Percentiles rank a stretch among this genome's conserved stretches.
Evolutionary conservation across 1,284 basidiomycete genomes (phyloP).

Genomic region (Naganishia albida): DNA sequence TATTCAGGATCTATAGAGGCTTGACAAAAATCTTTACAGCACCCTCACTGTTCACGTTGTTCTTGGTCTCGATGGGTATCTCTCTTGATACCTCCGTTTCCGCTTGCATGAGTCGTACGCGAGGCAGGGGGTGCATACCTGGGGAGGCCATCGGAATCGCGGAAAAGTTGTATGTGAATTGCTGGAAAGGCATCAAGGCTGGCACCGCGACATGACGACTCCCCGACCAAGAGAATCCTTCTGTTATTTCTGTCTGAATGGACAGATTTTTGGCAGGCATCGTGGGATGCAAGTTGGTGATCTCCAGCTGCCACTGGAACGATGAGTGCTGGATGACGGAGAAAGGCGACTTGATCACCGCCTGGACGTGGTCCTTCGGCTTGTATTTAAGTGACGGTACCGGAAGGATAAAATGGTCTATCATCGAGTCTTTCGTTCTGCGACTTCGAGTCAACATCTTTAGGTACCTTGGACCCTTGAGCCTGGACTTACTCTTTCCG

Average conservation of each 20-base stretch:
- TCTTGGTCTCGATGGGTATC: conserved; percentile 36
- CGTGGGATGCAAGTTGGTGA: conserved; percentile 48
- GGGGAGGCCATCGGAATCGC: conserved; percentile 39
- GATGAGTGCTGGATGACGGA: conserved; percentile 38
- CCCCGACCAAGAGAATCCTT: conserved; percentile 50
- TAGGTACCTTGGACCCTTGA: no score
- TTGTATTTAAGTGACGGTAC: conserved; percentile 27
- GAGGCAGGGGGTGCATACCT: conserved; percentile 44
- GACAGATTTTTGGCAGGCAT: conserved; percentile 37
- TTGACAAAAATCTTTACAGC: conserved; percentile 8
- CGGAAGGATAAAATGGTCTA: conserved; percentile 9
- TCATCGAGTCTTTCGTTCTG: conserved; percentile 17
- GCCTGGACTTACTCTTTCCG: conserved; percentile 12
- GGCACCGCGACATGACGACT: conserved; percentile 39
- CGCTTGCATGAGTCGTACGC: conserved; percentile 43
- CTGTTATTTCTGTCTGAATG: conserved; percentile 45
- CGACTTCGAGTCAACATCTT: background rate
- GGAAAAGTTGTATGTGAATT: conserved; percentile 36
- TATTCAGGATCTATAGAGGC: background rate
- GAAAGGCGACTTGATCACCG: conserved; percentile 35
- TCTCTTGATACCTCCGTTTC: conserved; percentile 42
- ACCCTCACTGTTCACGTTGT: conserved; percentile 7
- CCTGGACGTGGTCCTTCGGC: conserved; percentile 40
- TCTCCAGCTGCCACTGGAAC: conserved; percentile 40
- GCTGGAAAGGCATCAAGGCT: conserved; percentile 38